Conservation (phyloP, 352 stramenopile genomes). For the Blastocystis sp. region DNA sequence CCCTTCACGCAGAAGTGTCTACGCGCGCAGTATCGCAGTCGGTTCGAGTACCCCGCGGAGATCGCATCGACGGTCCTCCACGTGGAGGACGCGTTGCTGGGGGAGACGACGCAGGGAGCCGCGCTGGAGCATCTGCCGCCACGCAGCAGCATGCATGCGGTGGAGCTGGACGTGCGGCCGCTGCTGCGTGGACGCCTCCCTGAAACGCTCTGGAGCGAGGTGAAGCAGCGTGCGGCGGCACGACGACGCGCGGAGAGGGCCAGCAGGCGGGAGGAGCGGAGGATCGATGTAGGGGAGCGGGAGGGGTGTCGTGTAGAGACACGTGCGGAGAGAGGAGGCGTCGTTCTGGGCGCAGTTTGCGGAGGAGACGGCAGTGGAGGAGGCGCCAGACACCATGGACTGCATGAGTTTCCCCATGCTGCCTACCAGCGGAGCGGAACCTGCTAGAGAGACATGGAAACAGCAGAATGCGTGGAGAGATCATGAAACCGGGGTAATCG, state of each 20-base stretch:
- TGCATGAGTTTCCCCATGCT: not conserved
- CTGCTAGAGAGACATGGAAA: too few species aligned
- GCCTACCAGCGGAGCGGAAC: not conserved
- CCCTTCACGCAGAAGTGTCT: not conserved
- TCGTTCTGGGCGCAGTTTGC: not conserved
- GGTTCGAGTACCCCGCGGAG: not conserved
- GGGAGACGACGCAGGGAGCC: not conserved
- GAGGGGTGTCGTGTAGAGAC: not conserved
- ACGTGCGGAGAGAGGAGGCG: not conserved
- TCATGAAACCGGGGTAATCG: not conserved
- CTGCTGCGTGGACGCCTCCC: not conserved
- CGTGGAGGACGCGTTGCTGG: not conserved
- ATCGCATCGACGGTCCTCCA: not conserved
- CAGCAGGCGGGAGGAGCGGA: not conserved
- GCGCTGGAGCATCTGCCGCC: not conserved
- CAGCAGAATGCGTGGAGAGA: not conserved
- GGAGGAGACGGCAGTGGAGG: not conserved
- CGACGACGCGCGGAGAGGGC: not conserved
- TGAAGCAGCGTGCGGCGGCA: not conserved
- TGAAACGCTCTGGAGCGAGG: not conserved
- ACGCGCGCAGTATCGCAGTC: not conserved
- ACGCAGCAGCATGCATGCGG: not conserved
- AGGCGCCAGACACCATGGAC: not conserved
- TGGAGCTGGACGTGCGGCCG: not conserved
- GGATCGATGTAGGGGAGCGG: not conserved